phyloP scores from a whole-genome alignment of 1,284 basidiomycete species.

The Mycosarcoma mackinlayi region DNA sequence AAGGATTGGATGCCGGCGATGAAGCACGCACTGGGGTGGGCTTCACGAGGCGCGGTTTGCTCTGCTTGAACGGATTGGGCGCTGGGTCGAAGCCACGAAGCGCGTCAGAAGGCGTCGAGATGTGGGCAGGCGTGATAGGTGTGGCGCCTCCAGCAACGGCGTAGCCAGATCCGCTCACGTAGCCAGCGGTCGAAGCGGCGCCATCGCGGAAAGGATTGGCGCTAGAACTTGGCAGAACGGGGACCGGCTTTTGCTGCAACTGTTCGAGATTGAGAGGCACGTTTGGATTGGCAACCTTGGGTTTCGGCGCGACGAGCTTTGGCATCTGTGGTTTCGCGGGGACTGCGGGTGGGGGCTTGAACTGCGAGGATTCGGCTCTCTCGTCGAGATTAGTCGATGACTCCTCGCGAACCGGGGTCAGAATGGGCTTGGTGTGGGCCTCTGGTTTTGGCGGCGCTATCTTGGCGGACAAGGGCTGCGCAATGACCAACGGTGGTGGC shows the following conservation, averaged over 20 bases:
- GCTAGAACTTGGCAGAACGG: conserved; percentile 32
- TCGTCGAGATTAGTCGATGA: conserved; percentile 8
- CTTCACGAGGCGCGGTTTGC: conserved; percentile 60
- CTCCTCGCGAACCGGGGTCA: conserved; percentile 50
- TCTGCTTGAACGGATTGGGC: conserved; percentile 63
- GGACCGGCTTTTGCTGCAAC: conserved; percentile 34
- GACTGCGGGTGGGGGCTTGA: conserved; percentile 43
- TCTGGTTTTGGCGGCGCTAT: conserved; percentile 39
- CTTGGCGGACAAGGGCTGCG: conserved; percentile 12
- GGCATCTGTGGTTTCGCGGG: conserved; percentile 54
- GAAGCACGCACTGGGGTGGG: conserved; percentile 62
- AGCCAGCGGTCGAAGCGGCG: conserved; percentile 20
- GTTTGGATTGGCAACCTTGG: conserved; percentile 45
- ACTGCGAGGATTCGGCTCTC: conserved; percentile 4
- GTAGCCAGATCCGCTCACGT: conserved; percentile 36
- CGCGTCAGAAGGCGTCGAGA: conserved; percentile 32
- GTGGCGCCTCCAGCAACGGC: conserved; percentile 38
- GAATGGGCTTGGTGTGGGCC: conserved; percentile 37
- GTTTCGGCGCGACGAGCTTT: conserved; percentile 43
- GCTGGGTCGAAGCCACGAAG: conserved; percentile 62
- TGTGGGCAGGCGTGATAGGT: conserved; percentile 29
- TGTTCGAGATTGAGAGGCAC: conserved; percentile 40
- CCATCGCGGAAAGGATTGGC: conserved; percentile 50
- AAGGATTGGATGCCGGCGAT: conserved; percentile 51
- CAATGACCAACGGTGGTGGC: conserved; percentile 16